A percentile compares a stretch with the other conserved stretches of the same genome.
Conservation (phyloP, 2,329 filamentous ascomycete species). For the Sporothrix humicola region DNA sequence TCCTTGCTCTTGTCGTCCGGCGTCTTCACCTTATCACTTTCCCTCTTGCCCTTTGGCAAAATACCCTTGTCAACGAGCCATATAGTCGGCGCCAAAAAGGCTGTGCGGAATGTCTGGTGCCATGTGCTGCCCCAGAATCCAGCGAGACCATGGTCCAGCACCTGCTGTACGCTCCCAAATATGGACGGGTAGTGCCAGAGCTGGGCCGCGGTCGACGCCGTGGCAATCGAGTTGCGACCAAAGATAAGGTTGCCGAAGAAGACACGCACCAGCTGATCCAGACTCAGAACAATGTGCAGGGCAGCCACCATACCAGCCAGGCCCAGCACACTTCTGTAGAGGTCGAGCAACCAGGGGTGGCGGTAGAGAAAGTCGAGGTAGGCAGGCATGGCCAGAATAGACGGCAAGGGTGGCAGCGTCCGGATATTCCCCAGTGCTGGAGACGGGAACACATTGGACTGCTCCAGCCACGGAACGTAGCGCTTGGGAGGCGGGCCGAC, state of each 20-base stretch:
- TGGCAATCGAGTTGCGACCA: conserved; percentile 47
- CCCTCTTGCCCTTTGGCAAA: conserved; percentile 46
- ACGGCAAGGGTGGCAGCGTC: conserved; percentile 41
- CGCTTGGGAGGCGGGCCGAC: conserved; percentile 49
- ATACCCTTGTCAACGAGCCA: conserved; percentile 53
- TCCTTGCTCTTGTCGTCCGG: conserved; percentile 33
- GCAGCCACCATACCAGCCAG: conserved; percentile 63
- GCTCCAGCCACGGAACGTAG: conserved; percentile 40
- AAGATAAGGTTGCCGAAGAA: conserved; percentile 25
- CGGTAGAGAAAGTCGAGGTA: conserved; percentile 42
- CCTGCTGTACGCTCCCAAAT: conserved; percentile 59
- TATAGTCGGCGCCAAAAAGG: conserved; percentile 66
- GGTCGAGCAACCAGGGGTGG: neutral
- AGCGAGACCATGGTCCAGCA: conserved; percentile 72
- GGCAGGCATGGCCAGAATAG: conserved; percentile 48
- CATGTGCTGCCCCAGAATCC: conserved; percentile 88
- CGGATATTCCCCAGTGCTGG: conserved; percentile 40
- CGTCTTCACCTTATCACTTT: conserved; percentile 38
- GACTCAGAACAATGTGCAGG: conserved; percentile 64
- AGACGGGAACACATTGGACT: conserved; percentile 24
- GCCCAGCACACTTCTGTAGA: conserved; percentile 60
- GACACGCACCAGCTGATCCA: conserved; percentile 44
- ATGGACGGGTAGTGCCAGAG: conserved; percentile 61
- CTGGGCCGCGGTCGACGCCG: conserved; percentile 53
- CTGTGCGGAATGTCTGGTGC: conserved; percentile 87